Conservation (phyloP, 108 stramenopile genomes). For the Pseudonitzschia multistriata region DNA sequence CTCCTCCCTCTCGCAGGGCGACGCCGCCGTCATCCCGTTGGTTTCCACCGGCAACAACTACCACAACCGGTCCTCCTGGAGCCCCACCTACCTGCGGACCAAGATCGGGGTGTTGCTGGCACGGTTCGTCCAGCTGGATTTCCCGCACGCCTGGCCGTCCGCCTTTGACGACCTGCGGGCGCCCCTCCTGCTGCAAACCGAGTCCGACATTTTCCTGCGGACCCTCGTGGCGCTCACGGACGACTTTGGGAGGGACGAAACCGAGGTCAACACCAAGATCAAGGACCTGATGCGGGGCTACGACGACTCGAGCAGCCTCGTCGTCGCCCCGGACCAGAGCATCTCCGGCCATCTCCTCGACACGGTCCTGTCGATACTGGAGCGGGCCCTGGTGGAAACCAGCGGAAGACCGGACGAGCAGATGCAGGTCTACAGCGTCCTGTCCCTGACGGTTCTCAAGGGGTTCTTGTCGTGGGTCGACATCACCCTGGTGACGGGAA, state of each 20-base stretch:
- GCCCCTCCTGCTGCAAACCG: slow-evolving; percentile 20
- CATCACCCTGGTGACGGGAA: slow-evolving; percentile 35
- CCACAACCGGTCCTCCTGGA: slow-evolving; percentile 27
- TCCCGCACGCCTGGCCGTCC: slow-evolving; percentile 37
- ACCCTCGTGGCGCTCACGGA: slow-evolving; percentile 39
- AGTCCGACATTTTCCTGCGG: slow-evolving; percentile 32
- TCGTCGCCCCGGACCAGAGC: slow-evolving; percentile 32
- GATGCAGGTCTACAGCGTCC: slow-evolving; percentile 25
- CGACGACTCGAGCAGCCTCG: background rate
- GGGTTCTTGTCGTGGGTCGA: slow-evolving; percentile 62
- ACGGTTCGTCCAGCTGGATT: slow-evolving; percentile 46
- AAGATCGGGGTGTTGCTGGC: slow-evolving; percentile 63
- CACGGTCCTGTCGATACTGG: slow-evolving; percentile 23
- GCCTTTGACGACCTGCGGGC: slow-evolving; percentile 50
- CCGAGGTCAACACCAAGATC: slow-evolving; percentile 28
- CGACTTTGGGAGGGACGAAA: slow-evolving; percentile 36
- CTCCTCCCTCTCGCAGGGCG: background rate
- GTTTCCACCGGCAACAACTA: slow-evolving; percentile 4
- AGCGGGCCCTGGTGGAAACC: slow-evolving; percentile 13
- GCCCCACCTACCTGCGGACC: slow-evolving; percentile 45
- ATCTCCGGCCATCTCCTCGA: slow-evolving; percentile 46
- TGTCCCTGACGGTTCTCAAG: slow-evolving; percentile 39
- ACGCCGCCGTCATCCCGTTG: background rate
- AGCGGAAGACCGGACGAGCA: slow-evolving; percentile 10
- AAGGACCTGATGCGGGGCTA: slow-evolving; percentile 43